These are phyloP conservation scores for Barbatosphaeria neglecta DNA, from an alignment of 495 filamentous ascomycete genomes.

Conservation along the genomic window DNA sequence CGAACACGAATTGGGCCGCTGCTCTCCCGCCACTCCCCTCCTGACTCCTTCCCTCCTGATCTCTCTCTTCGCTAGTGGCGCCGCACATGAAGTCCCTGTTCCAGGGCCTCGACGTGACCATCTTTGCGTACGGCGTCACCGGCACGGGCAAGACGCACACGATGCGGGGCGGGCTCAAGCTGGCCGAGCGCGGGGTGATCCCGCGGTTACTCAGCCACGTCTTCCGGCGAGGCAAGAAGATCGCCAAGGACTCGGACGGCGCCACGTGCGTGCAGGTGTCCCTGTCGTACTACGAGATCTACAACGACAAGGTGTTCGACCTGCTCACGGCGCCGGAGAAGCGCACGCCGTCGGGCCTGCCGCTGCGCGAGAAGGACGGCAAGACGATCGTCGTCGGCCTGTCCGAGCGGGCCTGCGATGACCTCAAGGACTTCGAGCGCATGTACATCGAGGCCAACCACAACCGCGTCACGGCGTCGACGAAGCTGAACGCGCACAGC, in stretches of 20 bases:
- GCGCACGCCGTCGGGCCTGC: slow-evolving; percentile 71
- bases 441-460: slow-evolving; percentile 91
- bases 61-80: slow-evolving; percentile 23
- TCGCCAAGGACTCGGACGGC: slow-evolving; percentile 71
- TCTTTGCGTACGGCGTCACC: slow-evolving; percentile 94
- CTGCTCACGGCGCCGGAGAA: slow-evolving; percentile 86
- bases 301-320: slow-evolving; percentile 93
- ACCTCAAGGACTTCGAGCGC: slow-evolving; percentile 82
- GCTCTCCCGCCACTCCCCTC: background rate
- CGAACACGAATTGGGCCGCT: no score
- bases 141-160: slow-evolving; percentile 97
- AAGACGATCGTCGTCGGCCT: slow-evolving; percentile 90
- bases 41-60: no score
- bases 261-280: slow-evolving; percentile 63
- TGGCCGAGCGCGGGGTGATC: slow-evolving; percentile 85
- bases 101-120: slow-evolving; percentile 82
- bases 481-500: slow-evolving; percentile 92
- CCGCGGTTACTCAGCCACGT: slow-evolving; percentile 78
- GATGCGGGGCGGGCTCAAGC: slow-evolving; percentile 86
- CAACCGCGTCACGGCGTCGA: slow-evolving; percentile 83
- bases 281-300: slow-evolving; percentile 96
- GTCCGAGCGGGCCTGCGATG: slow-evolving; percentile 73
- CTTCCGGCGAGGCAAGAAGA: slow-evolving; percentile 74
- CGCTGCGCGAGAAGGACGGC: slow-evolving; percentile 74
- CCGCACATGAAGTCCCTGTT: slow-evolving; percentile 79